Percentiles rank a stretch among this genome's conserved stretches.
Conservation (phyloP, 208 protist genomes). For the Dictyostelium gargantuum region DNA sequence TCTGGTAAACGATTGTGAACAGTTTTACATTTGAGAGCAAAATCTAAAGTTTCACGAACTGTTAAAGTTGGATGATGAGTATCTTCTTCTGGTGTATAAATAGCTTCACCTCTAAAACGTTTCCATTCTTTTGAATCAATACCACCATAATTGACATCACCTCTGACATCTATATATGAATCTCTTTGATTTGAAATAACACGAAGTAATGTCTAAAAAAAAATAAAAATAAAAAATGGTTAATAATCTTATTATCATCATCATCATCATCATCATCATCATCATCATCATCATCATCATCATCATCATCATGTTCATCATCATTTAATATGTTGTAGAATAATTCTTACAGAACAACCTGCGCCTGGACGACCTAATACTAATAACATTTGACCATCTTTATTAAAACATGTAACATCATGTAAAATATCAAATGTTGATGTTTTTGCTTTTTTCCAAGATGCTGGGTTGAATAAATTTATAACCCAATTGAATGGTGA, state of each 20-base stretch:
- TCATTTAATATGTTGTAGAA: no score
- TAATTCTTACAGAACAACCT: background rate
- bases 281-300: no score
- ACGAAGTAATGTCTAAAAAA: conserved; percentile 16
- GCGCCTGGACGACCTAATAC: conserved; percentile 59
- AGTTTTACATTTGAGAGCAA: conserved; percentile 61
- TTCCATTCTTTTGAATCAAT: background rate
- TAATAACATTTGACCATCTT: conserved; percentile 66
- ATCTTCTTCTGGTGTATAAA: conserved; percentile 62
- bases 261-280: no score
- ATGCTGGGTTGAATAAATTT: conserved; percentile 19
- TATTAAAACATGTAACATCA: conserved; percentile 24
- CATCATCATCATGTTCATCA: no score
- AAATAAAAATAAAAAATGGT: no score
- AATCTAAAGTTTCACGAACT: conserved; percentile 34
- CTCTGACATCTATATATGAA: conserved; percentile 29
- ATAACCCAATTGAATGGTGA: background rate
- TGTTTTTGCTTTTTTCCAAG: background rate
- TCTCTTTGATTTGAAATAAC: conserved; percentile 57
- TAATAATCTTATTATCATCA: no score
- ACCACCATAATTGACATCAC: conserved; percentile 40
- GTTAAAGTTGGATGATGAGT: conserved; percentile 50
- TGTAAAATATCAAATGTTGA: conserved; percentile 60
- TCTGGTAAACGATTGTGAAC: conserved; percentile 34
- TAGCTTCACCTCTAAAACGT: conserved; percentile 32